Evolutionary conservation across 371 early-diverging fungal genomes (phyloP), one percentile per base, ranked within the genome.

Genomic region (Mortierella sp.): DNA sequence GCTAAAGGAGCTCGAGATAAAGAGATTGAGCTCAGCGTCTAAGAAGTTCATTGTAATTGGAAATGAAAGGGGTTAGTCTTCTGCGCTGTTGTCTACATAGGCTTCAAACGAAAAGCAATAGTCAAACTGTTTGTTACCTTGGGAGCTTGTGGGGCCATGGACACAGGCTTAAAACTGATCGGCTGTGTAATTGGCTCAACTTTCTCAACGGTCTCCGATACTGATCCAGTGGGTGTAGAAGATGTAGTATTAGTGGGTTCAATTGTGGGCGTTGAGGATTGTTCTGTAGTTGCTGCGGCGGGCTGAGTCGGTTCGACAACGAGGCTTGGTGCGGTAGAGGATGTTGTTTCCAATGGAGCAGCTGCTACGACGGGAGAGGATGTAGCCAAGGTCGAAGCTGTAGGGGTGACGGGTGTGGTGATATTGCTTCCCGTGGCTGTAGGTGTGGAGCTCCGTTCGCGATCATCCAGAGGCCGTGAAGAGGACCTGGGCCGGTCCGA

Each of bases 361-460:
- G 22, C 0, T 16, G 37, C 61, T 45, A 45, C 45, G 11, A 31
- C 41, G 22, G 66, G 44, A 8, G 45, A 44, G 26, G 70, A 41
- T 24, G 31, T 29, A 45, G 39, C 40, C 31, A 52, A n/a, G 22
- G 19, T 52, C 37, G 55, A 22, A 8, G 40, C 16, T 13, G 45
- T 22, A 8, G 67, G 52, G 5, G 72, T 44, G 37, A 34, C 24
- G 19, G 68, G 61, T 26, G 71, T 45, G 11, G 63, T 67, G 13
- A 26, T 70, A 0, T 65, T 31, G 0, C 55, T 41, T 37, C 11
- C 48, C 8, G 68, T 22, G 24, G 55, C 34, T 7, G 71, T 67
- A 2, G 77, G 74, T 10, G 77, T 73, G 6, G 77, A 70, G 58
- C 77, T 79, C 31, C 76, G 47, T 48, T 79, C 78, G 40, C 69